These are phyloP conservation scores for Eucalyptus lansdowneana DNA, from an alignment of 345 rosid genomes.

Conservation along the genomic window DNA sequence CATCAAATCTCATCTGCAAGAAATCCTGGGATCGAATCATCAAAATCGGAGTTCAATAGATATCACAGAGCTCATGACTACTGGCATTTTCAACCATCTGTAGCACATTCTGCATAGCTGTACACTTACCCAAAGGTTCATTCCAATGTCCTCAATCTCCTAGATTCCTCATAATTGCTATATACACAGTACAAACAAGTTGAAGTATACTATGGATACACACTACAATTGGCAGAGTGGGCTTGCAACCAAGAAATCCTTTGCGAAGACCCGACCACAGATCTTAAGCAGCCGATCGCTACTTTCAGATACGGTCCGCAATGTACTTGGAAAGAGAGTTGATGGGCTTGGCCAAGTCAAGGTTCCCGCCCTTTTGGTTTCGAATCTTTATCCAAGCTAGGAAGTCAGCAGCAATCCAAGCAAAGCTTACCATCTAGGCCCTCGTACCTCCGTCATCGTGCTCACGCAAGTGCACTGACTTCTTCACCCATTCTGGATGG, in stretches of 20 bases:
- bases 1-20: background rate
- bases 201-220: background rate
- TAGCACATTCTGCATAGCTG: background rate
- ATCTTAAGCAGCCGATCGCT: background rate
- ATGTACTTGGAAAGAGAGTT: constrained; percentile 44
- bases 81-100: background rate
- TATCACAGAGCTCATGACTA: background rate
- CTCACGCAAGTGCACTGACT: background rate
- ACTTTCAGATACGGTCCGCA: constrained; percentile 30
- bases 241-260: background rate
- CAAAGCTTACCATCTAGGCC: constrained; percentile 46
- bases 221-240: background rate
- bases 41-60: background rate
- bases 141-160: too few relatives aligned
- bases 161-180: too few relatives aligned
- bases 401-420: constrained; percentile 75
- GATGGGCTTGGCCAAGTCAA: constrained; percentile 38
- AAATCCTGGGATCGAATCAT: background rate
- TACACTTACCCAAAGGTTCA: too few relatives aligned
- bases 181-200: too few relatives aligned
- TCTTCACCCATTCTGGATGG: constrained; percentile 61
- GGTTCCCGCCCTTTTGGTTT: constrained; percentile 1
- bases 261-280: background rate
- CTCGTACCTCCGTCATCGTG: constrained; percentile 2
- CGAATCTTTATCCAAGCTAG: constrained; percentile 58